A percentile compares a stretch with the other conserved stretches of the same genome.
Conservation (phyloP, 2,329 filamentous ascomycete genomes). For the Neoscytalidium dimidiatum region DNA sequence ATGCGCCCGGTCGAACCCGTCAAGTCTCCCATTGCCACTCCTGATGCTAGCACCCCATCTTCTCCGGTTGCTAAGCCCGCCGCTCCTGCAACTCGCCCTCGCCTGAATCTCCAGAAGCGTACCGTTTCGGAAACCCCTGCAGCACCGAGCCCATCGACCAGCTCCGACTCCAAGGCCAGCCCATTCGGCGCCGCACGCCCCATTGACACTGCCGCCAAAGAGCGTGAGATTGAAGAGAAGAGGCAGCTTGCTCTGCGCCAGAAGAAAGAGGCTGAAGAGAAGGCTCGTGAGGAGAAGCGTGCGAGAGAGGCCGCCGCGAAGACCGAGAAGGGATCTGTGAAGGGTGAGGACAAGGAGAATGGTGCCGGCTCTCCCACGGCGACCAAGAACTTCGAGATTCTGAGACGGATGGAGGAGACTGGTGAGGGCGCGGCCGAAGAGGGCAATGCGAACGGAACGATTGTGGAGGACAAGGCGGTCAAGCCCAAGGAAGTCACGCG, state of each 20-base stretch:
- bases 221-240: constrained; percentile 90
- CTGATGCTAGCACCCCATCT: constrained; percentile 74
- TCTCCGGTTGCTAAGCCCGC: constrained; percentile 67
- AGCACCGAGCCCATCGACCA: constrained; percentile 41
- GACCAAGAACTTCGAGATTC: constrained; percentile 56
- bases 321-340: constrained; percentile 57
- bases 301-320: constrained; percentile 59
- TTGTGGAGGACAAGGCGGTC: constrained; percentile 54
- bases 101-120: constrained; percentile 84
- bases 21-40: constrained; percentile 66
- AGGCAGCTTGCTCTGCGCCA: constrained; percentile 70
- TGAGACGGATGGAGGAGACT: constrained; percentile 47
- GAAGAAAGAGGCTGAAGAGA: constrained; percentile 86
- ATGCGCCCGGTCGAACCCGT: constrained; percentile 79
- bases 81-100: constrained; percentile 69
- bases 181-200: constrained; percentile 92
- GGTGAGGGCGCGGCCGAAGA: constrained; percentile 35
- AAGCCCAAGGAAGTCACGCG: constrained; percentile 58
- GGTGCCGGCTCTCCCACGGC: constrained; percentile 34
- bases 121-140: constrained; percentile 77
- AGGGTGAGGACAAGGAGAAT: constrained; percentile 32
- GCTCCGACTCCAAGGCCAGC: constrained; percentile 76
- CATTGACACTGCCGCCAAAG: constrained; percentile 87
- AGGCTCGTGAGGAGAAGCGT: constrained; percentile 71
- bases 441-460: constrained; percentile 50